Conservation (phyloP, 306 rosid species). For the Lathyrus oleraceus region DNA sequence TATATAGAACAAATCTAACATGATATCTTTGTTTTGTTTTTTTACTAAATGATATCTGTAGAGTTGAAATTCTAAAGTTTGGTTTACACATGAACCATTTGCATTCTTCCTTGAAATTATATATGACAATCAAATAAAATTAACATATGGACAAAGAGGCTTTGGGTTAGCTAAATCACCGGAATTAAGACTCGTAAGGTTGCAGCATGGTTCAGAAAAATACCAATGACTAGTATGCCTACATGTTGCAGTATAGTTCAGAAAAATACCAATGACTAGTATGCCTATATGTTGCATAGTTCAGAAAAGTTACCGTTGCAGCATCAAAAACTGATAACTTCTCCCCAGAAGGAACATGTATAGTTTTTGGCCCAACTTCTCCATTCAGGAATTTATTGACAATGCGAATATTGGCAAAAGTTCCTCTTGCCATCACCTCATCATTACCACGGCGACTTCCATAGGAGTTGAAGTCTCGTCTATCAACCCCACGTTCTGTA, state of each 20-base stretch:
- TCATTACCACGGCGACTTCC: constrained; percentile 99
- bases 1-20: constrained; percentile 13
- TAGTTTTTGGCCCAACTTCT: constrained; percentile 93
- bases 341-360: constrained; percentile 85
- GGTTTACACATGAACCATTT: constrained; percentile 9
- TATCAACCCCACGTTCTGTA: constrained; percentile 78
- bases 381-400: constrained; percentile 89
- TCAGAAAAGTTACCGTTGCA: constrained; percentile 60
- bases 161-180: neutral
- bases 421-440: constrained; percentile 91
- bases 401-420: constrained; percentile 91
- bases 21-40: neutral
- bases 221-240: constrained; percentile 3
- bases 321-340: constrained; percentile 87
- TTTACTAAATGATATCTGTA: neutral
- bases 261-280: constrained; percentile 10
- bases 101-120: constrained; percentile 5
- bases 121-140: constrained; percentile 10
- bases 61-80: constrained; percentile 5
- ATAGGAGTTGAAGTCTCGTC: constrained; percentile 94
- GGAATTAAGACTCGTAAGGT: neutral
- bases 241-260: constrained; percentile 1
- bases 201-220: constrained; percentile 3
- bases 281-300: constrained; percentile 18
- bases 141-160: constrained; percentile 3